phyloP scores from a whole-genome alignment of 2,329 filamentous ascomycete genomes.

The Colletotrichum sp. region DNA sequence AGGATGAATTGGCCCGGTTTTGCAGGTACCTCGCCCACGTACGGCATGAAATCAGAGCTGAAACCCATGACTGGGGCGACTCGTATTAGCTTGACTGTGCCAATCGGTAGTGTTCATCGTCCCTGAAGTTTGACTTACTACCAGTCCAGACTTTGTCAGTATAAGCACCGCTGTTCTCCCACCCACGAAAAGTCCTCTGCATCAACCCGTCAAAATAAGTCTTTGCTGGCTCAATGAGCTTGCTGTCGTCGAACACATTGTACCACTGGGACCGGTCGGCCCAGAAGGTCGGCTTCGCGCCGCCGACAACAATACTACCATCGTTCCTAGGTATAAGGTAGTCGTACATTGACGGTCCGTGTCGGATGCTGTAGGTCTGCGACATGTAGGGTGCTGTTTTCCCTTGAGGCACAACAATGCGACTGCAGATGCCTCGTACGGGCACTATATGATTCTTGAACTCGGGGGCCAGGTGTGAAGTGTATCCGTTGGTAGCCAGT shows the following conservation, averaged over 20 bases:
- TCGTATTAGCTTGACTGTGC: background rate
- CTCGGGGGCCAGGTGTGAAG: no score
- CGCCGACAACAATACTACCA: conserved; percentile 37
- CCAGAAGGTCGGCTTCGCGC: conserved; percentile 34
- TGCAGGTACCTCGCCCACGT: conserved; percentile 47
- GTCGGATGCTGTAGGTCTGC: conserved; percentile 67
- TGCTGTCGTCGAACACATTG: conserved; percentile 48
- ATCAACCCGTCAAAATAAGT: conserved; percentile 54
- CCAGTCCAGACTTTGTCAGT: conserved; percentile 39
- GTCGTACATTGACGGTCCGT: conserved; percentile 61
- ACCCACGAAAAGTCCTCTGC: conserved; percentile 51
- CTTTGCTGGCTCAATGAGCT: conserved; percentile 44
- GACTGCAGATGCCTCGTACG: no score
- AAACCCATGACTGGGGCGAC: conserved; percentile 41
- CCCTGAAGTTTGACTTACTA: conserved; percentile 11
- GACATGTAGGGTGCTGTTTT: conserved; percentile 35
- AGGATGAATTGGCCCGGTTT: conserved; percentile 44
- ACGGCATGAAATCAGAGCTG: conserved; percentile 44
- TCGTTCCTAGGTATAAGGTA: conserved; percentile 67
- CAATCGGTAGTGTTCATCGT: background rate
- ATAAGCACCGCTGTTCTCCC: conserved; percentile 46
- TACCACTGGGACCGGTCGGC: conserved; percentile 45
- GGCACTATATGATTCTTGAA: no score
- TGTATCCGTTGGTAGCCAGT: no score
- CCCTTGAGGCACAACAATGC: background rate